Base-by-base conservation (phyloP, 2,329 filamentous ascomycete species). In the Escovopsis weberi region DNA sequence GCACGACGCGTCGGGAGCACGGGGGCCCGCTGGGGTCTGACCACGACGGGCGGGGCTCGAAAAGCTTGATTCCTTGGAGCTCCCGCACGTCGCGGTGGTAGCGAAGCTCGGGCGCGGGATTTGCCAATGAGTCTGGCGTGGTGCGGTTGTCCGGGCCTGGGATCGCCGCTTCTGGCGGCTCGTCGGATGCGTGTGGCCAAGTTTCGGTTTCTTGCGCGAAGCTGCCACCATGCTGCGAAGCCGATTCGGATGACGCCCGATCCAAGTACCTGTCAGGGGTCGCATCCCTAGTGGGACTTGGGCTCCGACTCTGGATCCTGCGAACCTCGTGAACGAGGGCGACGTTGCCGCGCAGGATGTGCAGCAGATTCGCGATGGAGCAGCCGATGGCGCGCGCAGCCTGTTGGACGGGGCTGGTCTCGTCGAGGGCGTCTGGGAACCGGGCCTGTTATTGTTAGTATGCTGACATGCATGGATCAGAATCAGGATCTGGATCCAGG, bases 1-100 rank as follows among this genome's bases (percentile, higher is more conserved):
- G 30, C 0, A 58, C 7, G 0, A 60, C 47, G 0, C 55, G 50
- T 0, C 57, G 55, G 8, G 28, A 30, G 28, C 9, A n/a, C 2
- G 12, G 6, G n/a, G 9, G 8, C 11, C 11, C 0, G 6, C 19
- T 8, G 28, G 4, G 30, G 23, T 2, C 18, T 10, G 28, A 37
- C 42, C 3, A 42, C 28, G 11, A 44, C 39, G 6, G 33, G 39
- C 15, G 39, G 42, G 26, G 12, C 12, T 26, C 32, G 28, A 30
- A 30, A 30, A 30, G 28, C 28, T 30, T 30, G 2, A 30, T 30
- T 30, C 33, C 33, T 8, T 35, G 12, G 2, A 18, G 33, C 12
- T 2, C 12, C 26, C 4, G n/a, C 11, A 37, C 12, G 28, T 30
- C 28, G 28, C 10, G 6, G 28, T 30, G 28, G 28, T 6, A 30